phyloP scores from a whole-genome alignment of 352 stramenopile species.

The Pythium pectinolyticum region DNA sequence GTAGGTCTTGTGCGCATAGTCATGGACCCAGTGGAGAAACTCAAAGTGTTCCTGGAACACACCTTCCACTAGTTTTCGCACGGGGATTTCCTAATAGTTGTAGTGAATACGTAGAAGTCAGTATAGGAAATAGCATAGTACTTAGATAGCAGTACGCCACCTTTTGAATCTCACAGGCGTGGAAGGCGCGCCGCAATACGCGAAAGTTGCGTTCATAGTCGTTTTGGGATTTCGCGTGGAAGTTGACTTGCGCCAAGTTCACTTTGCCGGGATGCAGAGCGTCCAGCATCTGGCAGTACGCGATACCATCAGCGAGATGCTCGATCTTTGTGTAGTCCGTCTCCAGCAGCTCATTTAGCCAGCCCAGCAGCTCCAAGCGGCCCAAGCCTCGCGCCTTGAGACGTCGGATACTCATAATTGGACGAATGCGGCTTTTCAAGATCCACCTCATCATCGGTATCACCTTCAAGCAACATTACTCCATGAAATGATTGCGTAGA shows the following conservation, averaged over 20 bases:
- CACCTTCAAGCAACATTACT: too few relatives aligned
- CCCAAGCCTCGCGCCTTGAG: conserved; percentile 77
- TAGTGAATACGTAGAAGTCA: neutral
- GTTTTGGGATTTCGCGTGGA: conserved; percentile 44
- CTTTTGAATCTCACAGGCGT: conserved; percentile 65
- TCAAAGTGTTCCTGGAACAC: conserved; percentile 84
- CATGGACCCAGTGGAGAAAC: conserved; percentile 80
- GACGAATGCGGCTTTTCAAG: conserved; percentile 1
- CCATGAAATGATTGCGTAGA: too few relatives aligned
- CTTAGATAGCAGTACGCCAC: conserved; percentile 20
- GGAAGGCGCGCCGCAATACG: conserved; percentile 54
- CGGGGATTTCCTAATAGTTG: conserved; percentile 50
- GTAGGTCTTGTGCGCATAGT: conserved; percentile 76
- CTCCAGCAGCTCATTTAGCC: conserved; percentile 80
- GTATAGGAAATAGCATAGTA: neutral
- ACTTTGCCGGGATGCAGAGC: conserved; percentile 70
- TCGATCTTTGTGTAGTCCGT: conserved; percentile 86
- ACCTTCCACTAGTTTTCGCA: conserved; percentile 63
- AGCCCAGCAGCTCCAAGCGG: conserved; percentile 72
- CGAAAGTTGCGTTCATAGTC: conserved; percentile 72
- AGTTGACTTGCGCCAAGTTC: conserved; percentile 55
- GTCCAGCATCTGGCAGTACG: conserved; percentile 78
- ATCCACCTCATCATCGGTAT: too few relatives aligned
- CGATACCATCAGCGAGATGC: conserved; percentile 75
- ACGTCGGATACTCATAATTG: conserved; percentile 67